A percentile compares a stretch with the other conserved stretches of the same genome.
These are phyloP conservation scores for Erodium texanum DNA, from an alignment of 441 rosid genomes.

Conservation along the genomic window DNA sequence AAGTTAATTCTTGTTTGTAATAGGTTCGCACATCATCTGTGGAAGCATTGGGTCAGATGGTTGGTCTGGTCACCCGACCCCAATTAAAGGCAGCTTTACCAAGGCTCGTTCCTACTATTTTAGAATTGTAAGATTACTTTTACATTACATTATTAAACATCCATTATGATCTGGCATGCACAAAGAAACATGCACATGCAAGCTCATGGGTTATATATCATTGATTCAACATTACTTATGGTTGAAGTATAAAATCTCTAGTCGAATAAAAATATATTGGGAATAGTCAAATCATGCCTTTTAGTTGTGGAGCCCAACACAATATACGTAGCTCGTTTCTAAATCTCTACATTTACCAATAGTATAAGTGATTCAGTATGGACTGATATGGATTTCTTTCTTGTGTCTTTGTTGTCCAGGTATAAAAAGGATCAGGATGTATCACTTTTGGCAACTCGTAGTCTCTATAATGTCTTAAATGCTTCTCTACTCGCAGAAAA, in stretches of 20 bases:
- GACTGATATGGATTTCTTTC: conserved; percentile 6
- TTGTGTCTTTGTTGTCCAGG: conserved; percentile 32
- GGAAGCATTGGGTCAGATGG: conserved; percentile 98
- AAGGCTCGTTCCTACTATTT: conserved; percentile 72
- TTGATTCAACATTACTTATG: too few species aligned
- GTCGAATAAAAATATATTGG: too few species aligned
- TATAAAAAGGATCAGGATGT: conserved; percentile 76
- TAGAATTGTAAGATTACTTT: conserved; percentile 69
- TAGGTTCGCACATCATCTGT: conserved; percentile 87
- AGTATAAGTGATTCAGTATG: neutral
- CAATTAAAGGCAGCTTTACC: conserved; percentile 92
- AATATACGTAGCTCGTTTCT: too few species aligned
- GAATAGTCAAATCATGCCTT: too few species aligned
- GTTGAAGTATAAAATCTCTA: too few species aligned
- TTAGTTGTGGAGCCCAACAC: too few species aligned
- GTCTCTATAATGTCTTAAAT: conserved; percentile 71
- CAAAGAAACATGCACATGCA: neutral
- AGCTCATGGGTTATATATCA: neutral
- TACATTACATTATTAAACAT: conserved; percentile 1
- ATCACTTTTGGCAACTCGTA: conserved; percentile 74
- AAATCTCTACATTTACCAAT: neutral
- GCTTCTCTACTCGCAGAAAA: conserved; percentile 77
- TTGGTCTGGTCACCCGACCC: conserved; percentile 74
- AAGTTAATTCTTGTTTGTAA: conserved; percentile 21
- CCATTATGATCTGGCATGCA: conserved; percentile 2